Base-by-base conservation (phyloP, 306 rosid genomes). In the Trifolium dubium region DNA sequence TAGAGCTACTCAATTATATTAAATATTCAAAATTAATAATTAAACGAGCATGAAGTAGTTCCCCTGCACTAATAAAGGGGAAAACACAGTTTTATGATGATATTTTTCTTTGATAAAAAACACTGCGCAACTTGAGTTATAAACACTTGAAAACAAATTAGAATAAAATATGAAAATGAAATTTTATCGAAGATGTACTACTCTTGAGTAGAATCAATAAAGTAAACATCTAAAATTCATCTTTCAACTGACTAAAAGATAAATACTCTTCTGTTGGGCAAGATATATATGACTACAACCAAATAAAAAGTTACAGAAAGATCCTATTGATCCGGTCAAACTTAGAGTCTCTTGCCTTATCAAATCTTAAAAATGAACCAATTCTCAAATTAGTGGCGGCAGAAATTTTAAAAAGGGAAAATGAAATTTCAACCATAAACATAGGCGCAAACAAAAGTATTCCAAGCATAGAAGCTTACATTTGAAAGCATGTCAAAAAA, bases 401-500 rank as follows among this genome's bases (percentile, higher is more conserved):
- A 19, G 7, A 34, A 34, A 35, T 49, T 65, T 54, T 5, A 66
- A 51, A 83, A 19, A 64, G 32, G 54, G 77, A 40, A 49, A 47
- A 39, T 17, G 28, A 15, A 56, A 73, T 80, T 74, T 23, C 64
- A 66, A 82, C 55, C 46, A 79, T 28, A 50, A 69, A 51, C 47
- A 76, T 19, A 61, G 83, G 77, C 47, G 77, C 43, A 72, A 64
- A 75, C 61, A 69, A 80, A 55, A 63, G 62, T 17, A 32, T 66
- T 66, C 51, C 43, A 74, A 76, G 54, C 64, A 81, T 64, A 86
- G 85, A 87, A 85, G 83, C 98, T 92, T 46, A 94, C 99, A 86
- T 91, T 92, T 87, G 96, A 88, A 81, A 94, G 92, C 99, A 94
- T 94, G 91, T 70, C 72, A 68, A 72, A 89, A 88, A 94, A 94